phyloP scores from a whole-genome alignment of 352 stramenopile species.

The Globisporangium heterothallicum region DNA sequence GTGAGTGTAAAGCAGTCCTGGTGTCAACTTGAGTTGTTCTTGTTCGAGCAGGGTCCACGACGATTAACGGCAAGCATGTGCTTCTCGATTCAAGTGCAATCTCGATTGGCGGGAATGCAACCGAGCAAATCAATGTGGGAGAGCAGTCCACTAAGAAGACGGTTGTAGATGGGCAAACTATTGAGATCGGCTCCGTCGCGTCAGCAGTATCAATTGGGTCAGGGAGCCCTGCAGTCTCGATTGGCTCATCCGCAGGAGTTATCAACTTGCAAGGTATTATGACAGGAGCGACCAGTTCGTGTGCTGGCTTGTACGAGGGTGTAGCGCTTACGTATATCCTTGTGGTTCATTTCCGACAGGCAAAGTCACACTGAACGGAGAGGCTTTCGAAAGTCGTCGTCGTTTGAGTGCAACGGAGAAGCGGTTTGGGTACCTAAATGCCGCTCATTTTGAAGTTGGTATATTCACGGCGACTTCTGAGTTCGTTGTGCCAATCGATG shows the following conservation, averaged over 20 bases:
- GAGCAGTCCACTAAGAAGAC: constrained; percentile 16
- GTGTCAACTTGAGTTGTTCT: background rate
- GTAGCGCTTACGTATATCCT: background rate
- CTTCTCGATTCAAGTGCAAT: constrained; percentile 22
- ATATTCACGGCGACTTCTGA: constrained; percentile 5
- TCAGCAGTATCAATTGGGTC: constrained; percentile 27
- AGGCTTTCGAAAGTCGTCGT: constrained; percentile 27
- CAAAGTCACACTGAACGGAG: constrained; percentile 54
- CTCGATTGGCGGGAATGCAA: constrained; percentile 27
- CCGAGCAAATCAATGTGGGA: constrained; percentile 29
- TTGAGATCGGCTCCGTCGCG: constrained; percentile 22
- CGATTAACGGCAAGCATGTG: constrained; percentile 19
- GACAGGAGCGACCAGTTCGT: background rate
- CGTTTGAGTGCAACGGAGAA: constrained; percentile 12
- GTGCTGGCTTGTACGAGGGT: too few species aligned
- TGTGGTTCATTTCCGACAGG: constrained; percentile 11
- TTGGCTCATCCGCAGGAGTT: constrained; percentile 25
- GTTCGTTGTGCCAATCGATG: constrained; percentile 26
- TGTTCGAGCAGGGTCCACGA: constrained; percentile 16
- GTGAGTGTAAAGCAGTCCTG: background rate
- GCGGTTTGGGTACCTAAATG: constrained; percentile 33
- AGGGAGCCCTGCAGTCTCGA: constrained; percentile 22
- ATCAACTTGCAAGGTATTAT: constrained; percentile 26
- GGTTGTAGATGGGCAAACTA: constrained; percentile 8
- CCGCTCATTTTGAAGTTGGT: constrained; percentile 17